These are phyloP conservation scores for Leccinum disarticulatum DNA, from an alignment of 768 basidiomycete genomes.

Conservation along the genomic window DNA sequence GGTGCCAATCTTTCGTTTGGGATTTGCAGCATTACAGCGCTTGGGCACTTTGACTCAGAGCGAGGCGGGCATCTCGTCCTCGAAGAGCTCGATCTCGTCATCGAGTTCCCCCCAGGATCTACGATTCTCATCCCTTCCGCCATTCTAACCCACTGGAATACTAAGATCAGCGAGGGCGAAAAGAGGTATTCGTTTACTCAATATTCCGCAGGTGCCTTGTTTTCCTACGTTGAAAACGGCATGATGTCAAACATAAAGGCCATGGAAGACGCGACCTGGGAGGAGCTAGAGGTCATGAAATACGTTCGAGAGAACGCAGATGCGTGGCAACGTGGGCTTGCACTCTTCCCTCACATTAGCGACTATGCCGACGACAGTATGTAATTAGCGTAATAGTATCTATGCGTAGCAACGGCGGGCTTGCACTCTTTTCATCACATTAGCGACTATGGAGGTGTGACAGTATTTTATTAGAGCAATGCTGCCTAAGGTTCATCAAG, in stretches of 20 bases:
- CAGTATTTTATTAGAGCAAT: too few relatives aligned
- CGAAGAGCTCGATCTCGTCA: background rate
- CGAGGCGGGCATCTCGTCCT: background rate
- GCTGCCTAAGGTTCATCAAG: too few relatives aligned
- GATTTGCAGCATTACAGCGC: slow-evolving; percentile 1
- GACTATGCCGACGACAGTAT: background rate
- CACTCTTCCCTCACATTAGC: background rate
- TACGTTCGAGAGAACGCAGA: background rate
- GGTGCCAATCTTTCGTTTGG: slow-evolving; percentile 5
- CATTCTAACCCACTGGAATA: slow-evolving; percentile 1
- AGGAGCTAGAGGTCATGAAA: background rate
- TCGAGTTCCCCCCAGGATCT: slow-evolving; percentile 1
- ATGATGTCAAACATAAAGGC: background rate
- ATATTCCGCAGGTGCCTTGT: background rate
- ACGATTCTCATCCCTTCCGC: background rate
- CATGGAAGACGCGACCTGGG: background rate
- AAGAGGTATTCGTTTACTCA: slow-evolving; percentile 8
- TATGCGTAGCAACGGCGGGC: too few relatives aligned
- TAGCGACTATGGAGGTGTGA: too few relatives aligned
- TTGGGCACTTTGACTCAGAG: background rate
- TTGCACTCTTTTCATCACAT: too few relatives aligned
- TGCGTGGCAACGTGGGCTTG: background rate
- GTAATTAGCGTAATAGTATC: too few relatives aligned
- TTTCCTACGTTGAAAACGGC: slow-evolving; percentile 8
- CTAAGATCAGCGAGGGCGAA: background rate